Conservation (phyloP, 129 eudicot genomes). For the Ambrosia trifida region DNA sequence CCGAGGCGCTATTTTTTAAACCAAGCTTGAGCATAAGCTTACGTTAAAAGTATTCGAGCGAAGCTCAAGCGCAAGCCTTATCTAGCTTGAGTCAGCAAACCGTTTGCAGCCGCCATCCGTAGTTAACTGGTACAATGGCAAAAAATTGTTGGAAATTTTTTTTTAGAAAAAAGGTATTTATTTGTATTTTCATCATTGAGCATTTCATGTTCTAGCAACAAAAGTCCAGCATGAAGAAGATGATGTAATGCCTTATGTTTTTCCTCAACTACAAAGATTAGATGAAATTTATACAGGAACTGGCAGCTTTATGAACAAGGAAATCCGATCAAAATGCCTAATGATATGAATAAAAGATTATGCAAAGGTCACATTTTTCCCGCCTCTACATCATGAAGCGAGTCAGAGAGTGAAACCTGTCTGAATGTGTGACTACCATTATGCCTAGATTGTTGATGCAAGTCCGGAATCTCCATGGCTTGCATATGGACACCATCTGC, state of each 20-base stretch:
- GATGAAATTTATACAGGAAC: conserved; percentile 33
- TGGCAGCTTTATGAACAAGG: conserved; percentile 7
- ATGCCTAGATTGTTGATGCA: conserved; percentile 31
- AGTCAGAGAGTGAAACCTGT: conserved; percentile 26
- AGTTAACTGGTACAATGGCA: no score
- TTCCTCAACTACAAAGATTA: conserved; percentile 23
- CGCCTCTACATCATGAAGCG: conserved; percentile 42
- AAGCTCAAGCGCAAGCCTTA: no score
- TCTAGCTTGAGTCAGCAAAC: no score
- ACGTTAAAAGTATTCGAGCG: no score
- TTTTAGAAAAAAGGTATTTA: no score
- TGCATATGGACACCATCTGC: conserved; percentile 30
- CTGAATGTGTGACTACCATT: conserved; percentile 25
- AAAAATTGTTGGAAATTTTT: no score
- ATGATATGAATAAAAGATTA: neutral
- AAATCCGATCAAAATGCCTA: conserved; percentile 14
- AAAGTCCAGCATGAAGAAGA: conserved; percentile 9
- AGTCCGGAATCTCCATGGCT: conserved; percentile 21
- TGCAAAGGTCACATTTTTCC: conserved; percentile 38
- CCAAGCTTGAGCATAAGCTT: no score
- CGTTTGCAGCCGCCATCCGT: no score
- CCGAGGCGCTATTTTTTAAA: no score
- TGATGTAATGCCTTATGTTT: conserved; percentile 23
- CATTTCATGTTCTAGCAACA: conserved; percentile 2
- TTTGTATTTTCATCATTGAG: neutral